These are phyloP conservation scores for Fereydounia khargensis DNA, from an alignment of 1,284 basidiomycete species.

Conservation along the genomic window DNA sequence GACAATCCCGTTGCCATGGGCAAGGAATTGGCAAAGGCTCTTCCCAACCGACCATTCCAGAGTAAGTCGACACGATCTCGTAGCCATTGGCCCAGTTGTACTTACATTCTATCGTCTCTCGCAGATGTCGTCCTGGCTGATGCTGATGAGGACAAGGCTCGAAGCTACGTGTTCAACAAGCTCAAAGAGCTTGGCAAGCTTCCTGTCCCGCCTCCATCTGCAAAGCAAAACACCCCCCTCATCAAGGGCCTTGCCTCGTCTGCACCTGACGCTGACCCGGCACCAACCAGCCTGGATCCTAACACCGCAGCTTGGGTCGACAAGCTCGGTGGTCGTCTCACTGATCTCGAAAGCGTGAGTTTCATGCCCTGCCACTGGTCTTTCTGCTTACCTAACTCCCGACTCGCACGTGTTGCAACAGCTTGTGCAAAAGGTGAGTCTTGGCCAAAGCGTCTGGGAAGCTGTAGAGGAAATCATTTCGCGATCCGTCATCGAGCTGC, in stretches of 20 bases:
- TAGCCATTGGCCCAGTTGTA: neutral
- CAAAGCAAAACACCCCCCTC: neutral
- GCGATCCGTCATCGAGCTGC: slow-evolving; percentile 75
- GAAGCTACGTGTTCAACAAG: slow-evolving; percentile 78
- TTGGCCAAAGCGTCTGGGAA: slow-evolving; percentile 39
- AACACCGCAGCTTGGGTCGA: slow-evolving; percentile 43
- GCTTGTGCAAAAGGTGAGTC: slow-evolving; percentile 42
- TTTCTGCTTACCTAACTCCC: neutral
- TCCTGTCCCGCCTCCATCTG: slow-evolving; percentile 2
- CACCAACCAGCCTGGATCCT: slow-evolving; percentile 13
- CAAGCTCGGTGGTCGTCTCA: slow-evolving; percentile 50
- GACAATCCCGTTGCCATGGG: slow-evolving; percentile 79
- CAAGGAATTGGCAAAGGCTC: slow-evolving; percentile 78
- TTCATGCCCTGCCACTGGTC: neutral
- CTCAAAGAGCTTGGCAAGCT: slow-evolving; percentile 64
- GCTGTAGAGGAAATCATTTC: slow-evolving; percentile 61
- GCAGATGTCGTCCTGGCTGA: slow-evolving; percentile 61
- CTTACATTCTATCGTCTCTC: neutral
- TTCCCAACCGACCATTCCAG: slow-evolving; percentile 81
- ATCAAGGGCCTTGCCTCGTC: neutral
- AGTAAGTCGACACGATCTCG: slow-evolving; percentile 39
- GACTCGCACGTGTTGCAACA: too few relatives aligned
- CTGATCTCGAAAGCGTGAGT: slow-evolving; percentile 48
- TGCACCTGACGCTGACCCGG: neutral
- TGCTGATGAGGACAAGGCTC: slow-evolving; percentile 75